Evolutionary conservation across 805 yeast species (phyloP).

Genomic region (Ogataea pignaliae): DNA sequence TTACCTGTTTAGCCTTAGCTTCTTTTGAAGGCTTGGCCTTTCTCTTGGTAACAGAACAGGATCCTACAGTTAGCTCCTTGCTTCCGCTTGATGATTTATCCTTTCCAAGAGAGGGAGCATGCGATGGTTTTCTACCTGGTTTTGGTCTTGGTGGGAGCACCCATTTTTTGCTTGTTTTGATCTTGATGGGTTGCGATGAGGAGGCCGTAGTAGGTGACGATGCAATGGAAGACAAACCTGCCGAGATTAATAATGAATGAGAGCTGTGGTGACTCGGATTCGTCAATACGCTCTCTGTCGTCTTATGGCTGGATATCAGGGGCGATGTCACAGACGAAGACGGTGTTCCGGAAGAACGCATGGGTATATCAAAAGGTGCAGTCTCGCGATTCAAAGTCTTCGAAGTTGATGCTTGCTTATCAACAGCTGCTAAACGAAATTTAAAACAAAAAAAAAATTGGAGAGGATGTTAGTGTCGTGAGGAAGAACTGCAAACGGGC

Average conservation of each 20-base stretch:
- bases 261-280: too few species aligned
- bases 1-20: not conserved
- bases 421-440: too few species aligned
- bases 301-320: conserved; percentile 7
- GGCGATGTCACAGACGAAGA: conserved; percentile 9
- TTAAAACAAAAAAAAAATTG: too few species aligned
- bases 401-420: too few species aligned
- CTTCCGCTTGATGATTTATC: conserved; percentile 4
- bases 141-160: conserved; percentile 83
- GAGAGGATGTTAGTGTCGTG: too few species aligned
- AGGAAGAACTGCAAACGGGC: too few species aligned
- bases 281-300: too few species aligned
- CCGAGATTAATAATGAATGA: not conserved
- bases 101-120: conserved; percentile 4
- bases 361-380: too few species aligned
- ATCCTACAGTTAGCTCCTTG: conserved; percentile 3
- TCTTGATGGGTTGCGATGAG: conserved; percentile 23
- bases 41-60: not conserved
- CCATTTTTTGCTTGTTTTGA: conserved; percentile 73
- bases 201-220: conserved; percentile 1
- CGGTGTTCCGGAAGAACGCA: not conserved
- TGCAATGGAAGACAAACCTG: not conserved
- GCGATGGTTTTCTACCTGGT: conserved; percentile 57
- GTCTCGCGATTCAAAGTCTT: too few species aligned
- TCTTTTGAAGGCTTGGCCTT: not conserved